Conservation (phyloP, 768 basidiomycete genomes). For the Kwoniella mangroviensis region DNA sequence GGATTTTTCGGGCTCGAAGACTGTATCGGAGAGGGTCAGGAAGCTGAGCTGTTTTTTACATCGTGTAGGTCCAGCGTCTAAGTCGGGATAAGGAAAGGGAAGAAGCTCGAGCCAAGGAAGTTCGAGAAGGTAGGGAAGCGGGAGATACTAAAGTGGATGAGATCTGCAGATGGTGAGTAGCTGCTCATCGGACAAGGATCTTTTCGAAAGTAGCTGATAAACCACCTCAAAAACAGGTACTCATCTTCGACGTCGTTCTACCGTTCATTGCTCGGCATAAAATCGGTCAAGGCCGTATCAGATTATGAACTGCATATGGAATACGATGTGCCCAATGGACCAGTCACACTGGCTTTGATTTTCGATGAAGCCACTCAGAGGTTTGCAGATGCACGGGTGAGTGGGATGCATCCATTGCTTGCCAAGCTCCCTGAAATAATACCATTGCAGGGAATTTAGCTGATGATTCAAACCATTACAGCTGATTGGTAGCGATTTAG, state of each 20-base stretch:
- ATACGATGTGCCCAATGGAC: constrained; percentile 59
- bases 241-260: constrained; percentile 71
- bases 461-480: constrained; percentile 17
- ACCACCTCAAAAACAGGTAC: constrained; percentile 63
- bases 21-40: neutral
- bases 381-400: constrained; percentile 46
- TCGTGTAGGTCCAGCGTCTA: constrained; percentile 48
- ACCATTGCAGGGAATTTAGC: neutral
- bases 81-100: constrained; percentile 61
- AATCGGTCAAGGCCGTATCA: constrained; percentile 66
- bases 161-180: constrained; percentile 63
- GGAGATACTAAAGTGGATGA: constrained; percentile 57
- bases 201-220: neutral
- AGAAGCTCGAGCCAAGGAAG: constrained; percentile 70
- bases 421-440: no score
- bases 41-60: constrained; percentile 1
- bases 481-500: constrained; percentile 42
- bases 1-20: no score
- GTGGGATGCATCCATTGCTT: constrained; percentile 12
- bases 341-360: constrained; percentile 33
- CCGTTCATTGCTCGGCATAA: constrained; percentile 66
- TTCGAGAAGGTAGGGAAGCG: constrained; percentile 68
- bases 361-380: constrained; percentile 46
- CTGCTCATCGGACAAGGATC: constrained; percentile 27
- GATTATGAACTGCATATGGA: constrained; percentile 78